Conservation (phyloP, 148 eudicot genomes). For the Vaccinium myrtillus region DNA sequence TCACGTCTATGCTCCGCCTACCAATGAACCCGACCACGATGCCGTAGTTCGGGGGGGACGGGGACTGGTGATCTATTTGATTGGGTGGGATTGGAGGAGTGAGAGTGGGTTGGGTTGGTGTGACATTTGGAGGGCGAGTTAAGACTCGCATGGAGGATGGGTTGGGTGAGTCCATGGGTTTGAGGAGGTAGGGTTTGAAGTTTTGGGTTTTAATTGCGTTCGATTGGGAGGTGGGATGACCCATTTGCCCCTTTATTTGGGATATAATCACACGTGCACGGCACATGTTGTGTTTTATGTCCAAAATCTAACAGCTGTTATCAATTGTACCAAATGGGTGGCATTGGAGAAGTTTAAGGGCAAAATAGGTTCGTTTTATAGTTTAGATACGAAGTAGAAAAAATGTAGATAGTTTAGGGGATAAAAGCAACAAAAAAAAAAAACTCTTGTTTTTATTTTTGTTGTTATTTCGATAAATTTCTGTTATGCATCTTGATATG, state of each 20-base stretch:
- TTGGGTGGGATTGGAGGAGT: conserved; percentile 5
- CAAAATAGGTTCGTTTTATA: too few species aligned
- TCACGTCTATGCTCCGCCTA: conserved; percentile 38
- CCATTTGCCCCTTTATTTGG: too few species aligned
- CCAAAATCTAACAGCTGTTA: too few species aligned
- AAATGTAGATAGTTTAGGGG: too few species aligned
- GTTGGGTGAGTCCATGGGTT: conserved; percentile 28
- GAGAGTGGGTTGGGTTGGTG: conserved; percentile 18
- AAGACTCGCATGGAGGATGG: conserved; percentile 65
- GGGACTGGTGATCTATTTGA: conserved; percentile 16
- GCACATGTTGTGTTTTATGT: too few species aligned
- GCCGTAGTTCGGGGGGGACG: conserved; percentile 40
- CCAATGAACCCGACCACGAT: conserved; percentile 80
- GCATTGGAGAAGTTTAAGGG: too few species aligned
- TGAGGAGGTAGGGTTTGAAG: conserved; percentile 10
- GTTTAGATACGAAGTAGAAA: too few species aligned
- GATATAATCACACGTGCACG: too few species aligned
- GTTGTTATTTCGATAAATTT: neutral
- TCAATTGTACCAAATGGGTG: too few species aligned
- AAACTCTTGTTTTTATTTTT: neutral
- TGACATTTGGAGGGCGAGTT: conserved; percentile 44
- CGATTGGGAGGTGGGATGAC: neutral
- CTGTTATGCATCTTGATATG: neutral
- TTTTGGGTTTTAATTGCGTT: neutral
- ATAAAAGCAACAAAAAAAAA: too few species aligned